These are phyloP conservation scores for Coniochaeta hoffmannii DNA, from an alignment of 2,329 filamentous ascomycete genomes.

Conservation along the genomic window DNA sequence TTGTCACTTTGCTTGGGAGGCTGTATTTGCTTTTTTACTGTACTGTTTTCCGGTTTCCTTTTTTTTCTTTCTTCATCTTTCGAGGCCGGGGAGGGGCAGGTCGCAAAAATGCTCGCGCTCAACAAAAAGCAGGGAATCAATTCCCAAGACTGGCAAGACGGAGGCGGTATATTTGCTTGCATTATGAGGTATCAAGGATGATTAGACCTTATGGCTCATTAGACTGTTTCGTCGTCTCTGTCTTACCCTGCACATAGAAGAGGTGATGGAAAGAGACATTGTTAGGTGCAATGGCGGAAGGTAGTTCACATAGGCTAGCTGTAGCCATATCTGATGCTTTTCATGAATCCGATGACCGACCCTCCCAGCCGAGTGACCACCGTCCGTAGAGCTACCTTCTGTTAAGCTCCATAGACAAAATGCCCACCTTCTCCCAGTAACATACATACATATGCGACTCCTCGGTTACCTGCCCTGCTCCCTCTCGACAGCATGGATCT, in stretches of 20 bases:
- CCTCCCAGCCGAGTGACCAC: too few species aligned
- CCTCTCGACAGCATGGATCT: conserved; percentile 52
- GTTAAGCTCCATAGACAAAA: neutral
- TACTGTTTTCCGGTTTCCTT: conserved; percentile 17
- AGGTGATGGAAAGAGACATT: neutral
- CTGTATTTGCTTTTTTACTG: conserved; percentile 15
- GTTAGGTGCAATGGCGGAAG: neutral
- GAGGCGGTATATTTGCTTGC: conserved; percentile 26
- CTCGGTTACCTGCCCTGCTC: neutral
- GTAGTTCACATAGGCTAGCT: conserved; percentile 7
- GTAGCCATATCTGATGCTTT: neutral
- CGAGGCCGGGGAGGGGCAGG: conserved; percentile 4
- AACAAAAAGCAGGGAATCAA: neutral
- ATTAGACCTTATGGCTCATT: conserved; percentile 26
- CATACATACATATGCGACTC: too few species aligned
- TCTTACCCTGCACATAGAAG: conserved; percentile 1
- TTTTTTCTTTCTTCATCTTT: conserved; percentile 20
- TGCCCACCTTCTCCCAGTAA: too few species aligned
- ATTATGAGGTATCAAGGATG: conserved; percentile 23
- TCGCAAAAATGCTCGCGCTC: neutral
- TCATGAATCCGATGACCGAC: too few species aligned
- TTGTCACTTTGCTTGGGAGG: conserved; percentile 13
- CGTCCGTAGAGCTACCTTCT: neutral
- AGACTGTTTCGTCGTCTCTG: conserved; percentile 13
- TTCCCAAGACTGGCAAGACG: conserved; percentile 27